Evolutionary conservation across 2,329 filamentous ascomycete genomes (phyloP).

Genomic region (Fusarium musae): DNA sequence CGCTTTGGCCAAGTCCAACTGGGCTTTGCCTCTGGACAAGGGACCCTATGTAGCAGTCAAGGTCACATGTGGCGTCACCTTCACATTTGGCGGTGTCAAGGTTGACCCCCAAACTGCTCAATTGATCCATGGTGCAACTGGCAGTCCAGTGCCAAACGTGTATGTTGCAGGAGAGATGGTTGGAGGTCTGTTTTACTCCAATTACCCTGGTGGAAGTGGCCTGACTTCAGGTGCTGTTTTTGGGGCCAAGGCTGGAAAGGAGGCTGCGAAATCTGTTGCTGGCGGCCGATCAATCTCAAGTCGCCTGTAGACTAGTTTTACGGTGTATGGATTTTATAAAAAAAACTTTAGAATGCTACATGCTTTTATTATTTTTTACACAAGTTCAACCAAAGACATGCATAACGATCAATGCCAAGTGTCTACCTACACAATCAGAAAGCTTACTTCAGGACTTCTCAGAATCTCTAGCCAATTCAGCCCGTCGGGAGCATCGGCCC

Average conservation of each 20-base stretch:
- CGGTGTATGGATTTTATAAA: fast-evolving
- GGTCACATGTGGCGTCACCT: constrained; percentile 14
- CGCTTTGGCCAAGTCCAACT: constrained; percentile 11
- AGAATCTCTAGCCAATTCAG: constrained; percentile 12
- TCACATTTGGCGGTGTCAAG: constrained; percentile 15
- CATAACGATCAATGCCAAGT: neutral
- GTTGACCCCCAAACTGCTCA: constrained; percentile 8
- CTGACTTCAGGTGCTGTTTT: constrained; percentile 17
- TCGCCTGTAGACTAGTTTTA: neutral
- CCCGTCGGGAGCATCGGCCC: neutral
- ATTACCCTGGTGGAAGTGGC: constrained; percentile 15
- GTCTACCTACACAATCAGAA: neutral
- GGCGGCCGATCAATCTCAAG: neutral
- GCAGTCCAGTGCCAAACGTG: neutral
- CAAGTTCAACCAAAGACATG: fast-evolving
- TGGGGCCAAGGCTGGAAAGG: constrained; percentile 7
- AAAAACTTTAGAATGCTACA: fast-evolving
- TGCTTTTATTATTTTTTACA: fast-evolving
- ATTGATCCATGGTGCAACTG: neutral
- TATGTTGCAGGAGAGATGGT: constrained; percentile 17
- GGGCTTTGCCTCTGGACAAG: constrained; percentile 17
- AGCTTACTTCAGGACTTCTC: constrained; percentile 8
- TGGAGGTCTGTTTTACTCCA: constrained; percentile 8
- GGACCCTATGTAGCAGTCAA: constrained; percentile 10
- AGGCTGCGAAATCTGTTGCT: neutral